phyloP scores from a whole-genome alignment of 805 yeast genomes.

The Candida ponderosae region DNA sequence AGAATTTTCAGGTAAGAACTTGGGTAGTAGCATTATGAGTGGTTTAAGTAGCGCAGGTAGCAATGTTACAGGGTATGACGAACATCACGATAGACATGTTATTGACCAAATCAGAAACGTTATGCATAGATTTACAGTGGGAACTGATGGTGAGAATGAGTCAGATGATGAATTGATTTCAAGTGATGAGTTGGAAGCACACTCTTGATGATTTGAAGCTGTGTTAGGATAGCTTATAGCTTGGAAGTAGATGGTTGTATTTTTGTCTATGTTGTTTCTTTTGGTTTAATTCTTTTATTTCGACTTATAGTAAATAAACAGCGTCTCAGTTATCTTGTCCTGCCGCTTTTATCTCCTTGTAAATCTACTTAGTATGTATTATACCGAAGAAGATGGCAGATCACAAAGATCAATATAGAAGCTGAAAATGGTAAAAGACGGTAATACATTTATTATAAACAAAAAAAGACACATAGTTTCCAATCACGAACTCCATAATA shows the following conservation, averaged over 20 bases:
- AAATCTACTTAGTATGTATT: no score
- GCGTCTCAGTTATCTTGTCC: no score
- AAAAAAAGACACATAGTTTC: no score
- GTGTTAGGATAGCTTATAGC: not conserved
- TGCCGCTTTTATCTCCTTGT: no score
- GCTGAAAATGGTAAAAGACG: no score
- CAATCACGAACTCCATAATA: not conserved
- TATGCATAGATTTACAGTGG: conserved; percentile 24
- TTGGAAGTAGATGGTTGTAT: no score
- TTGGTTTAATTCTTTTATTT: no score
- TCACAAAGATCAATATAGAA: no score
- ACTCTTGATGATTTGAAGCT: conserved; percentile 6
- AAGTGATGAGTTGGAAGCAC: conserved; percentile 53
- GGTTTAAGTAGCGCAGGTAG: not conserved
- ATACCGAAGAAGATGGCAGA: no score
- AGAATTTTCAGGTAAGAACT: conserved; percentile 6
- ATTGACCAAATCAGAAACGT: conserved; percentile 35
- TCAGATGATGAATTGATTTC: conserved; percentile 31
- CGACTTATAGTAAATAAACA: no score
- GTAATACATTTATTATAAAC: not conserved
- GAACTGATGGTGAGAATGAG: conserved; percentile 28
- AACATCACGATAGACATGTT: conserved; percentile 18
- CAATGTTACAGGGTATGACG: conserved; percentile 10
- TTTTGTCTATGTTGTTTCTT: no score
- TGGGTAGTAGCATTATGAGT: conserved; percentile 12